Evolutionary conservation across 73 alveolate species (phyloP), one percentile per base, ranked within the genome.

Genomic region (Halteria grandinella): DNA sequence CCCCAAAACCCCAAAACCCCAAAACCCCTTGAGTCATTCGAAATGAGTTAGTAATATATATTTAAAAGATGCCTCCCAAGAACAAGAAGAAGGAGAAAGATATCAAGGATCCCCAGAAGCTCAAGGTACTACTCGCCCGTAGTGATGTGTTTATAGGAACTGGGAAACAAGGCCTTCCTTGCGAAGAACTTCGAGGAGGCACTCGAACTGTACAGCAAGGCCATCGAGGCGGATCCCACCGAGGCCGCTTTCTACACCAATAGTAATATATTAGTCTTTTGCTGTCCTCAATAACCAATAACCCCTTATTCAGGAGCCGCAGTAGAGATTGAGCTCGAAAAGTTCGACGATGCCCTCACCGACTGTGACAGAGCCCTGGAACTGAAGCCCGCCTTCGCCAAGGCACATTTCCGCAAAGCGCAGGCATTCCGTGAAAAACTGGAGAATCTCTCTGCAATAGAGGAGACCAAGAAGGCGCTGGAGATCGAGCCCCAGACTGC

Each of bases 171-270:
- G 60, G 95, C 95, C 44, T 95, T 94, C 59, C 53, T 72, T 83
- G 97, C 91, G 37, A 91, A 93, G 60, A 89, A 85, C 84, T 96
- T 74, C 79, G 89, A 93, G 69, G 98, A 96, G 66, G 99, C 99
- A 32, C 74, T 93, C 69, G 91, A 91, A 79, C 91, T 80, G 83
- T 96, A 88, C 79, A 71, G 98, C 10, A 93, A 95, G 90, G 98
- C 99, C 57, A 93, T 96, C 60, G 91, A 94, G 72, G 55, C 57
- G 25, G 94, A 93, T 85, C 97, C 98, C 20, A 83, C 76, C 39
- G 96, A 94, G 43, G 97, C 93, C 72, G 95, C 91, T 20, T 96
- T 91, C 79, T 97, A 95, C 84, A 91, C 99, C 55, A 97, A 97
- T 90, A 89, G 99, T 83, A 52, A 44, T 17, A 28, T 23, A n/a